phyloP scores from a whole-genome alignment of 352 stramenopile species.

The Pythium chondricola region DNA sequence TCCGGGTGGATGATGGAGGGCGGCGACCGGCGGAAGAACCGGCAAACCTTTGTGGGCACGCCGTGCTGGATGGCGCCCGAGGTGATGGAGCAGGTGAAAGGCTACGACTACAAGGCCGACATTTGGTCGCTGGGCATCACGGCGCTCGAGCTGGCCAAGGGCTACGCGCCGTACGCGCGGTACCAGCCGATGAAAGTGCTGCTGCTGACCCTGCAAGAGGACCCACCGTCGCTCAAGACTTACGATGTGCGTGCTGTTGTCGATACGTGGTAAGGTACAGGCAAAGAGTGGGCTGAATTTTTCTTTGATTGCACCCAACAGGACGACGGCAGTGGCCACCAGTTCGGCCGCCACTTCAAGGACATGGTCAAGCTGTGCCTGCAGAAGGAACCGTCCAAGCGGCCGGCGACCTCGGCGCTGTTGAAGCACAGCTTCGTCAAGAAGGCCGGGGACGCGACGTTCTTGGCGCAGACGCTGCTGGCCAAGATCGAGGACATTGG shows the following conservation, averaged over 20 bases:
- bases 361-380: constrained; percentile 87
- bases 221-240: constrained; percentile 88
- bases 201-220: constrained; percentile 95
- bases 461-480: constrained; percentile 58
- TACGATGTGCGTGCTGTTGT: constrained; percentile 81
- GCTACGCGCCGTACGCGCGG: constrained; percentile 96
- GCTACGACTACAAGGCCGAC: constrained; percentile 96
- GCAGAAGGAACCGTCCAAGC: constrained; percentile 84
- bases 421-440: constrained; percentile 90
- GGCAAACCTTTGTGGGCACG: constrained; percentile 98
- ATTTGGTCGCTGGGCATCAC: constrained; percentile 99
- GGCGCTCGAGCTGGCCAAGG: constrained; percentile 97
- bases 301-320: constrained; percentile 18
- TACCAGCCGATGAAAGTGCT: constrained; percentile 99
- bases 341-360: constrained; percentile 85
- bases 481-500: constrained; percentile 84
- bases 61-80: constrained; percentile 95
- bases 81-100: constrained; percentile 89
- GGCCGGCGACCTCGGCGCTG: constrained; percentile 69
- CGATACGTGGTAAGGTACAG: background rate
- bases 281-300: background rate
- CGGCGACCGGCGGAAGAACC: constrained; percentile 90
- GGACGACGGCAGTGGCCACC: constrained; percentile 77
- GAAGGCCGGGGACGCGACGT: constrained; percentile 70
- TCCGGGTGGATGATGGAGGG: constrained; percentile 97